Conservation (phyloP, 192 early-diverging fungal genomes). For the Bifiguratus adelaidae region DNA sequence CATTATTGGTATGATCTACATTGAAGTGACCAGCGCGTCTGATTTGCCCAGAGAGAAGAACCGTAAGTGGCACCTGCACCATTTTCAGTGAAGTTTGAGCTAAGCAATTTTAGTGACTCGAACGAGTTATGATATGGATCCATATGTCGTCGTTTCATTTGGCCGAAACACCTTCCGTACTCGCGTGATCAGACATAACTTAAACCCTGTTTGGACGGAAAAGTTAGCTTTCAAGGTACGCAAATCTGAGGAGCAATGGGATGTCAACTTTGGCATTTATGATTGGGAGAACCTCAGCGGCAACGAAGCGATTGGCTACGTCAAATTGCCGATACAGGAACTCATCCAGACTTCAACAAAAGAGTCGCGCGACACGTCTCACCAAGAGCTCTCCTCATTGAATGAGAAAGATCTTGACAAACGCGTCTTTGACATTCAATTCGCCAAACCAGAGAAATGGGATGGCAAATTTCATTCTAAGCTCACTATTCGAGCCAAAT, state of each 20-base stretch:
- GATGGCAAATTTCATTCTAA: constrained; percentile 25
- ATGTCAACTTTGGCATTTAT: constrained; percentile 49
- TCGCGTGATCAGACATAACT: constrained; percentile 45
- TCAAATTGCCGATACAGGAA: constrained; percentile 29
- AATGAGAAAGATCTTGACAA: constrained; percentile 29
- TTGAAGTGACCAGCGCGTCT: constrained; percentile 12
- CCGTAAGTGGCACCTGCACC: constrained; percentile 1
- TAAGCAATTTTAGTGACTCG: constrained; percentile 19
- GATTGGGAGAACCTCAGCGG: constrained; percentile 64
- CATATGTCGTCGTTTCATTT: constrained; percentile 68
- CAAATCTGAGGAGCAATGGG: constrained; percentile 23
- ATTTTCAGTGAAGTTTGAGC: not conserved
- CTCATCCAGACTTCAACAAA: constrained; percentile 33
- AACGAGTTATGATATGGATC: constrained; percentile 72
- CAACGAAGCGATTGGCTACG: constrained; percentile 51
- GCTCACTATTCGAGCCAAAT: constrained; percentile 45
- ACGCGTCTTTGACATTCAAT: constrained; percentile 18
- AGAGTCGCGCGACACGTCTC: not conserved
- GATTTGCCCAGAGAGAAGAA: constrained; percentile 9
- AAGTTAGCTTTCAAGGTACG: constrained; percentile 50
- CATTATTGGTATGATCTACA: constrained; percentile 20
- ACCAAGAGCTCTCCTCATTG: not conserved
- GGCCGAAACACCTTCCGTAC: constrained; percentile 61
- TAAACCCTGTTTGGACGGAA: constrained; percentile 69
- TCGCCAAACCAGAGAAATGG: constrained; percentile 22